phyloP scores from a whole-genome alignment of 176 grass and related monocot genomes.

The Carex pumila region DNA sequence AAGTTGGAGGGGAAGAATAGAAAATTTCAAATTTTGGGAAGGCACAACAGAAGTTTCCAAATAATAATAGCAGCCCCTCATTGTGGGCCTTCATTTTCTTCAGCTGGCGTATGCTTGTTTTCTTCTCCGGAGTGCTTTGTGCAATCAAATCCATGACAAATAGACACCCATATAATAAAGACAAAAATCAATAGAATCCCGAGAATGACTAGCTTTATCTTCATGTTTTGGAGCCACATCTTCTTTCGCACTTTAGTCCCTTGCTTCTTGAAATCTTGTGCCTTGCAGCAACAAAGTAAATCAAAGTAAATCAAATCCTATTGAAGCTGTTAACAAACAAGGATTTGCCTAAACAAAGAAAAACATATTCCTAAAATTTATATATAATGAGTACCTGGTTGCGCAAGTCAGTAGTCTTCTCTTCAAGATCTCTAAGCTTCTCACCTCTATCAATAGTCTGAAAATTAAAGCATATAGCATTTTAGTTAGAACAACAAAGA shows the following conservation, averaged over 20 bases:
- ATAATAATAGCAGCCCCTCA: not conserved
- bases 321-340: not conserved
- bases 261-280: conserved; percentile 87
- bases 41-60: not conserved
- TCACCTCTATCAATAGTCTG: conserved; percentile 78
- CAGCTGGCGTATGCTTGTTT: conserved; percentile 11
- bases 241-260: conserved; percentile 77
- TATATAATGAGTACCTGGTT: conserved; percentile 40
- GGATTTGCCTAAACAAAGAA: not conserved
- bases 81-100: conserved; percentile 7
- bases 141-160: conserved; percentile 92
- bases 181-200: conserved; percentile 78
- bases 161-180: conserved; percentile 75
- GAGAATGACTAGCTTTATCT: conserved; percentile 79
- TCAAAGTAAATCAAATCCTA: no score
- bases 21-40: not conserved
- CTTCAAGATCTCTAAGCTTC: conserved; percentile 70
- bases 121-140: conserved; percentile 59
- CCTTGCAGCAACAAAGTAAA: conserved; percentile 29
- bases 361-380: not conserved
- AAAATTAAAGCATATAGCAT: conserved; percentile 13
- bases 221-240: conserved; percentile 94
- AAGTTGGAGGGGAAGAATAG: not conserved
- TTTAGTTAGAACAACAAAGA: not conserved
- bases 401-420: conserved; percentile 71